Base-by-base conservation (phyloP, 805 yeast species). In the Brettanomyces naardenensis region DNA sequence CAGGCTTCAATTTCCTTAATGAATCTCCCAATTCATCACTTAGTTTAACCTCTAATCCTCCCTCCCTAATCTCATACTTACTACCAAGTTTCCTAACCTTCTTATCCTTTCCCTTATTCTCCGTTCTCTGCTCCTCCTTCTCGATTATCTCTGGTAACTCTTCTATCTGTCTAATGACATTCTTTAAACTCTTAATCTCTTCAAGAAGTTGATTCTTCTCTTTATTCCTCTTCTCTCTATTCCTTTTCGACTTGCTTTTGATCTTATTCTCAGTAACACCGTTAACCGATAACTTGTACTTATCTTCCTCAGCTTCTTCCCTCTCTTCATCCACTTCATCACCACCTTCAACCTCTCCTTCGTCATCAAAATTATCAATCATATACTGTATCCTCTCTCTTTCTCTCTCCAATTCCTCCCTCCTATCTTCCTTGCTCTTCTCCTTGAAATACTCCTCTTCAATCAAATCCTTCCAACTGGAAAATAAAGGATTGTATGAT, bases 1-100 rank as follows among this genome's bases (percentile, higher is more conserved):
- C 98, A 0, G 97, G 92, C 54, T 75, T 84, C 53, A 92, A 65
- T 44, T 78, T 74, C 58, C 96, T 75, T 50, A 92, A 66, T 13
- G 95, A 84, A 51, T 84, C 94, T 25, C 82, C 77, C 46, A 92
- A 69, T 60, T 92, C 98, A 54, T 86, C 90, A 19, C 94, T 75
- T 37, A 92, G 71, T 62, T 92, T 90, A 20, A 92, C 81, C 51
- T 90, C 80, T 38, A 75, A 52, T n/a, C 71, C 69, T 13, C 56
- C 58, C 36, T 68, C 69, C 36, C 66, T 48, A 10, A 62, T 52
- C 26, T 58, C 59, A 44, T 70, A 66, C 43, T 68, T 71, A 44
- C 67, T 63, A 38, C 70, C 64, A 39, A 66, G 60, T 38, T 58
- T 60, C 44, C 46, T 55, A 44, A 54, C 60, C 7, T 59, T 62